Percentiles rank a stretch among this genome's conserved stretches.
Conservation (phyloP, 169 alveolate genomes). For the Sarcocystis neurona region DNA sequence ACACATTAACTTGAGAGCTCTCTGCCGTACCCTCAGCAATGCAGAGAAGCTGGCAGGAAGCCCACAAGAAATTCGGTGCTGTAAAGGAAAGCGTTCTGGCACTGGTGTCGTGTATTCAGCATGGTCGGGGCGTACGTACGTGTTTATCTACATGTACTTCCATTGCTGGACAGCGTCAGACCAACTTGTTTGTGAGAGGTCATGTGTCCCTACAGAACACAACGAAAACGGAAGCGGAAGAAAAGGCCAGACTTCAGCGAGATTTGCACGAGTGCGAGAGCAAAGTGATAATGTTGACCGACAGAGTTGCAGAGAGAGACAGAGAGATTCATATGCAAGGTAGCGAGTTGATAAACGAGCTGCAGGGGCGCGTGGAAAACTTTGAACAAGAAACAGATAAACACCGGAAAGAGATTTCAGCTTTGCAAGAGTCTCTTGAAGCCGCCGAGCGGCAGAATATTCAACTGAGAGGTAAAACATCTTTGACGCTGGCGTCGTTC, state of each 20-base stretch:
- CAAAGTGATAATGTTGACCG: neutral
- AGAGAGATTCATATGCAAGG: slow-evolving; percentile 14
- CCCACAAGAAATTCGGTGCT: too few relatives aligned
- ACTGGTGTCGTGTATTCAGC: too few relatives aligned
- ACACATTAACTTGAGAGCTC: too few relatives aligned
- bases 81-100: too few relatives aligned
- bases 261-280: slow-evolving; percentile 24
- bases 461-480: too few relatives aligned
- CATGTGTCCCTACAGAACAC: too few relatives aligned
- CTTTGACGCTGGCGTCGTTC: too few relatives aligned
- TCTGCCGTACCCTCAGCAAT: too few relatives aligned
- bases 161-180: neutral
- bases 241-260: neutral
- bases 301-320: slow-evolving; percentile 23
- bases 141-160: neutral
- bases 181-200: too few relatives aligned
- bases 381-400: slow-evolving; percentile 16
- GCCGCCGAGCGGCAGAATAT: neutral
- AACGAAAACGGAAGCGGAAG: neutral
- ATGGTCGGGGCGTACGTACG: too few relatives aligned
- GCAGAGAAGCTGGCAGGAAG: too few relatives aligned
- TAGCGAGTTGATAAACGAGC: neutral
- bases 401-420: neutral
- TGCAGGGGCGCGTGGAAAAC: neutral
- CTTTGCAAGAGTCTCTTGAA: neutral